phyloP scores from a whole-genome alignment of 164 flowering plant genomes.

The Cinnamomum micranthum region DNA sequence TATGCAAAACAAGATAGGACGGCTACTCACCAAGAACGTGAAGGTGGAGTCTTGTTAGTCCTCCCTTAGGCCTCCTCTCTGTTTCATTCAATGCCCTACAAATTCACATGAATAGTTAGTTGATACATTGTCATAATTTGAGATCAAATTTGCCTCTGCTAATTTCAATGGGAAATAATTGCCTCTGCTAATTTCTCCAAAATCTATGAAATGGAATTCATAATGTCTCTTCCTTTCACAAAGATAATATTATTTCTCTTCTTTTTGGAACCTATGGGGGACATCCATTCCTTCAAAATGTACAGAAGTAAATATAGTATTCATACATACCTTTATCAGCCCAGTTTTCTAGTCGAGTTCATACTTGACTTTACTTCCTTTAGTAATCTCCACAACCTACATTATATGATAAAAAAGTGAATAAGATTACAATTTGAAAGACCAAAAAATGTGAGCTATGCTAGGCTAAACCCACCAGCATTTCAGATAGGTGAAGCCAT shows the following conservation, averaged over 20 bases:
- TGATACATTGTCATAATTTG: no score
- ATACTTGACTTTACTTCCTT: conserved; percentile 83
- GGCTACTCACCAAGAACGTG: no score
- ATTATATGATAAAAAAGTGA: conserved; percentile 7
- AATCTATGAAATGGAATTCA: no score
- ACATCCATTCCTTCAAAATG: neutral
- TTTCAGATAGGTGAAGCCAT: neutral
- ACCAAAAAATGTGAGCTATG: neutral
- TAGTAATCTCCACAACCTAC: conserved; percentile 77
- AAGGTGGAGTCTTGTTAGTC: no score
- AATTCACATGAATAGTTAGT: no score
- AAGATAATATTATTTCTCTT: neutral
- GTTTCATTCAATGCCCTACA: no score
- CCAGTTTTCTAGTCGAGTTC: conserved; percentile 86
- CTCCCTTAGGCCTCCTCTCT: no score
- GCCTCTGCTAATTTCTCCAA: no score
- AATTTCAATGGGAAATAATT: no score
- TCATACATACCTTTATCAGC: conserved; percentile 53
- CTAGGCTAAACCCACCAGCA: neutral
- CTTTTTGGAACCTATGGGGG: neutral
- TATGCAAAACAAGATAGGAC: no score
- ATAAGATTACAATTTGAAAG: neutral
- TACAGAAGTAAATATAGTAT: neutral
- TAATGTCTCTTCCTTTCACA: neutral
- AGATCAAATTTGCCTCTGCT: no score